These are phyloP conservation scores for Zygosaccharomyces bailii DNA, from an alignment of 805 yeast genomes.

Conservation along the genomic window DNA sequence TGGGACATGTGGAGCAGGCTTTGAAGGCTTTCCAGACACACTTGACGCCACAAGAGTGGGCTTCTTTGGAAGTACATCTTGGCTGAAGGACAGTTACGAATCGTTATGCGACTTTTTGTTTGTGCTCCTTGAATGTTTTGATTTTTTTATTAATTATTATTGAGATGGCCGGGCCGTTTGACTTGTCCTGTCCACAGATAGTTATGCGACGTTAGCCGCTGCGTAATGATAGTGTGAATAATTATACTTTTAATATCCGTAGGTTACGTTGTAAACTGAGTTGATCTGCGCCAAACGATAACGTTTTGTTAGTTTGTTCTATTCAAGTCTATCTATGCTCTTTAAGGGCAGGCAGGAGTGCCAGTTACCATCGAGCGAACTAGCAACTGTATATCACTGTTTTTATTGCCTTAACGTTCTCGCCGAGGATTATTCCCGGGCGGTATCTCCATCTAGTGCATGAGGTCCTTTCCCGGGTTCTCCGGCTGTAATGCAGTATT, in stretches of 20 bases:
- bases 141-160: background rate
- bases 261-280: background rate
- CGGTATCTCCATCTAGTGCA: too few species aligned
- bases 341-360: too few species aligned
- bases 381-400: too few species aligned
- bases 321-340: too few species aligned
- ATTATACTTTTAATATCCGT: background rate
- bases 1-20: conserved; percentile 1
- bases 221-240: background rate
- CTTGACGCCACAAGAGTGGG: conserved; percentile 2
- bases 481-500: background rate
- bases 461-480: background rate
- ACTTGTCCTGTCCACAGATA: background rate
- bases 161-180: background rate
- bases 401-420: too few species aligned
- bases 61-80: conserved; percentile 1
- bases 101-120: background rate
- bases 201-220: background rate
- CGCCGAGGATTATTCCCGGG: too few species aligned
- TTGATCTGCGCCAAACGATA: background rate
- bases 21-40: background rate
- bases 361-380: too few species aligned
- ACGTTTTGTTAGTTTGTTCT: too few species aligned
- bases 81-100: background rate
- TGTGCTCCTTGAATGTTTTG: background rate